Evolutionary conservation across 139 green algal species (phyloP).

Genomic region (Tetraselmis striata): DNA sequence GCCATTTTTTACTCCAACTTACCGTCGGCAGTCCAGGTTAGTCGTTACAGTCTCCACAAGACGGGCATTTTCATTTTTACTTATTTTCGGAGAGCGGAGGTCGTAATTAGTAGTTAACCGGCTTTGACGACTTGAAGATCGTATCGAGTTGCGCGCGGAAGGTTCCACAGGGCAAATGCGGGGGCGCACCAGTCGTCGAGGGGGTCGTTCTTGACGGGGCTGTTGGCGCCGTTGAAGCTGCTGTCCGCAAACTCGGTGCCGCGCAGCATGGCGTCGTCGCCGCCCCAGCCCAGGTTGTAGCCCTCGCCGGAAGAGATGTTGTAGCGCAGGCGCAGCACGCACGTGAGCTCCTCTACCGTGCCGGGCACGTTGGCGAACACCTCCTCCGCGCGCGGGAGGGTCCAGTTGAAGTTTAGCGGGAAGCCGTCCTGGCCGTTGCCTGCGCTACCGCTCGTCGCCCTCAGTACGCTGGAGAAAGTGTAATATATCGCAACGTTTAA

Average conservation of each 20-base stretch:
- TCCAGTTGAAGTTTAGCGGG: slow-evolving; percentile 10
- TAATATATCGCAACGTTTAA: too few species aligned
- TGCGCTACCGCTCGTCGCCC: too few species aligned
- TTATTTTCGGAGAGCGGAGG: too few species aligned
- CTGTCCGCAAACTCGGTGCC: background rate
- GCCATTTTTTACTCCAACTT: too few species aligned
- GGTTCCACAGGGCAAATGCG: too few species aligned
- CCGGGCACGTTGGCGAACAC: background rate
- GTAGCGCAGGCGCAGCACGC: slow-evolving; percentile 16
- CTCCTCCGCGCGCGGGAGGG: background rate
- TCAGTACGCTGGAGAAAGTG: too few species aligned
- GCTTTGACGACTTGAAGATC: too few species aligned
- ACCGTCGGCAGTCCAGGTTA: too few species aligned
- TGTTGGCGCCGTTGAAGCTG: slow-evolving; percentile 1
- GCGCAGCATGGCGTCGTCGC: background rate
- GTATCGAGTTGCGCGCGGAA: too few species aligned
- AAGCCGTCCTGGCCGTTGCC: background rate
- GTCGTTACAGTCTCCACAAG: too few species aligned
- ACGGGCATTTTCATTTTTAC: too few species aligned
- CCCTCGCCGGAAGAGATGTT: slow-evolving; percentile 10
- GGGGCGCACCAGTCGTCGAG: background rate
- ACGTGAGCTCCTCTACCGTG: background rate
- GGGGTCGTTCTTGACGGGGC: slow-evolving; percentile 7
- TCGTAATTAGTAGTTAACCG: too few species aligned
- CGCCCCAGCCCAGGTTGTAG: background rate